These are phyloP conservation scores for Penicillium sp. DNA, from an alignment of 2,329 filamentous ascomycete species.

Conservation along the genomic window DNA sequence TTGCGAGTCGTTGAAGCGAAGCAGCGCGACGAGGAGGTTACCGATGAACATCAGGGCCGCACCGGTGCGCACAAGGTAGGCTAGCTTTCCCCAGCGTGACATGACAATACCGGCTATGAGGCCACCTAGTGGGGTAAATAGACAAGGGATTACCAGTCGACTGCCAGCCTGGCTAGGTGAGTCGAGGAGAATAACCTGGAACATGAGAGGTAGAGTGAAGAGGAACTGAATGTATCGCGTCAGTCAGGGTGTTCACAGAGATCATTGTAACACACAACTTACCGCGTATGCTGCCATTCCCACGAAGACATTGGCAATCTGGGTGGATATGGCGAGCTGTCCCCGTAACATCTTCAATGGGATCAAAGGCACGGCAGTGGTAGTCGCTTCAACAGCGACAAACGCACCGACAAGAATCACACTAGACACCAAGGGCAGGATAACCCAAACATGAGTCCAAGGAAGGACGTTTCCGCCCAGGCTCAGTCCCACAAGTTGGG, in stretches of 20 bases:
- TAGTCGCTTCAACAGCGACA: slow-evolving; percentile 41
- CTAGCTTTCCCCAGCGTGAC: slow-evolving; percentile 47
- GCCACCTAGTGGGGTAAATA: slow-evolving; percentile 46
- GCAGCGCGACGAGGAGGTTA: slow-evolving; percentile 41
- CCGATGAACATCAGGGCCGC: slow-evolving; percentile 45
- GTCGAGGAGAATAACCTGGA: slow-evolving; percentile 42
- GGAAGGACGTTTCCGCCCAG: slow-evolving; percentile 47
- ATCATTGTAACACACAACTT: slow-evolving; percentile 26
- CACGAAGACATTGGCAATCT: slow-evolving; percentile 58
- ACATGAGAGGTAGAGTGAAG: slow-evolving; percentile 49
- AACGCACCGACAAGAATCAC: slow-evolving; percentile 39
- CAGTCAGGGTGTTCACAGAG: not conserved
- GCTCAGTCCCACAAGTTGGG: slow-evolving; percentile 49
- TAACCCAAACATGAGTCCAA: slow-evolving; percentile 44
- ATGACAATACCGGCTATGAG: slow-evolving; percentile 46
- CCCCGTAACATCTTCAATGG: slow-evolving; percentile 54
- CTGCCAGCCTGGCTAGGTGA: slow-evolving; percentile 45
- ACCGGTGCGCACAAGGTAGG: slow-evolving; percentile 41
- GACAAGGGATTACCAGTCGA: slow-evolving; percentile 45
- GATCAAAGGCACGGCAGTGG: slow-evolving; percentile 45
- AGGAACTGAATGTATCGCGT: slow-evolving; percentile 35
- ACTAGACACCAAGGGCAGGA: slow-evolving; percentile 39
- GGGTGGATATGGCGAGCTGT: slow-evolving; percentile 52
- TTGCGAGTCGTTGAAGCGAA: slow-evolving; percentile 41
- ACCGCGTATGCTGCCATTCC: slow-evolving; percentile 62